These are phyloP conservation scores for Ilyonectria robusta DNA, from an alignment of 2,329 filamentous ascomycete genomes.

Conservation along the genomic window DNA sequence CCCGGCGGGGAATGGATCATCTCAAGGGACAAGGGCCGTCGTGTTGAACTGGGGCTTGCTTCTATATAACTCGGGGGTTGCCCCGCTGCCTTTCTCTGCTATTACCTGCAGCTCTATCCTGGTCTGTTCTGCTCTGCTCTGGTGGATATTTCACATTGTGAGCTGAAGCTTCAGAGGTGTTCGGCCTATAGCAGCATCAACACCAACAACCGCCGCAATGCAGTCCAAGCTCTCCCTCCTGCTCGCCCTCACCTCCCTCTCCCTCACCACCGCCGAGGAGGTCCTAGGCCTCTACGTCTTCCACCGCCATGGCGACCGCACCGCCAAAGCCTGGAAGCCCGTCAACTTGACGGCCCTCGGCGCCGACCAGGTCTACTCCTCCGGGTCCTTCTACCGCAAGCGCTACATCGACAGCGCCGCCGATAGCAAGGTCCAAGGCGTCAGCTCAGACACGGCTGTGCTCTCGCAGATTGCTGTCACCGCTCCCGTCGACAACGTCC, in stretches of 20 bases:
- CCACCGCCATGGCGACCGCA: constrained; percentile 91
- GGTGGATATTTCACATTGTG: background rate
- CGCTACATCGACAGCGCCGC: constrained; percentile 79
- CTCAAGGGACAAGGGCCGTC: background rate
- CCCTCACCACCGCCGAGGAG: constrained; percentile 69
- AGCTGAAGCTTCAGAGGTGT: background rate
- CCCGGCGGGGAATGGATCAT: constrained; percentile 14
- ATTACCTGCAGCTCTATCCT: background rate
- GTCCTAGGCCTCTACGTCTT: constrained; percentile 89
- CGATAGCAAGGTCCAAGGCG: constrained; percentile 72
- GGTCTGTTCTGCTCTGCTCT: background rate
- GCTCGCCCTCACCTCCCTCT: constrained; percentile 51
- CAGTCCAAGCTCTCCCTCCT: constrained; percentile 57
- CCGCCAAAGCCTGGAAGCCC: constrained; percentile 80
- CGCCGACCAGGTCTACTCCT: constrained; percentile 79
- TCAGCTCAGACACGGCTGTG: constrained; percentile 77
- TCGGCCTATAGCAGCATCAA: constrained; percentile 3
- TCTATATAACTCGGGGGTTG: background rate
- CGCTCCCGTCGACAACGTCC: constrained; percentile 81
- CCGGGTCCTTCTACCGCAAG: constrained; percentile 81
- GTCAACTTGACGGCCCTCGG: constrained; percentile 84
- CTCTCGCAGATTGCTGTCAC: constrained; percentile 79
- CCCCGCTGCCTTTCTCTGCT: background rate
- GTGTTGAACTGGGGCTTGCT: background rate
- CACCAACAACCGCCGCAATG: constrained; percentile 49